Base-by-base conservation (phyloP, 441 rosid species). In the Metrosideros polymorpha region DNA sequence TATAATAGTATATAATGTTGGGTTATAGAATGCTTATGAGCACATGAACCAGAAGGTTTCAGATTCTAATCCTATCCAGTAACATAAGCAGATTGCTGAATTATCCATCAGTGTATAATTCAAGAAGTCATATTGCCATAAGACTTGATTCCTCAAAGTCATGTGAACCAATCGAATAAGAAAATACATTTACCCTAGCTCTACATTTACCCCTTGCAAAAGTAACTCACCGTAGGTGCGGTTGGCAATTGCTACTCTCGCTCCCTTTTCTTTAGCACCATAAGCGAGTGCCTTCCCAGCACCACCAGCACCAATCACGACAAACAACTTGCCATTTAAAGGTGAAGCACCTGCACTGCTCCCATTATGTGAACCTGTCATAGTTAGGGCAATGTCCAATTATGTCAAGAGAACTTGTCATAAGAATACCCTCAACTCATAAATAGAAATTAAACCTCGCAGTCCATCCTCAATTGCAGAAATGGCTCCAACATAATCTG, bases 261-360 rank as follows among this genome's bases (percentile, higher is more conserved):
- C 95, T 24, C 96, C 96, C 85, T 95, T 95, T 86, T 89, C 94
- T 90, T 93, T 95, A 84, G 97, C 96, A 87, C 96, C 97, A 87
- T 90, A 95, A 85, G 94, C 97, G 88, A 95, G 95, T 71, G 97
- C 97, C 91, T 95, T 95, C 85, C 97, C 95, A 88, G 97, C 95
- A 88, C 97, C 97, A 82, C 97, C 97, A 82, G 97, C 95, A 87
- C 97, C 97, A 86, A 95, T 92, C 90, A 94, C 95, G 71, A 94
- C 95, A 77, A 95, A 94, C 88, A 94, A 84, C 91, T 94, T 95
- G 85, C 94, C 94, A 13, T 94, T 90, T 85, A 95, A 92, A 45
- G 94, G 94, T 30, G 96, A 94, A 85, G 89, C 85, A 51, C 88
- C 84, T 24, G 89, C 49, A 85, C 86, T 86, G 88, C 88, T 82